phyloP scores from a whole-genome alignment of 2,329 filamentous ascomycete genomes.

The Aspergillus pseudoviridinutans region DNA sequence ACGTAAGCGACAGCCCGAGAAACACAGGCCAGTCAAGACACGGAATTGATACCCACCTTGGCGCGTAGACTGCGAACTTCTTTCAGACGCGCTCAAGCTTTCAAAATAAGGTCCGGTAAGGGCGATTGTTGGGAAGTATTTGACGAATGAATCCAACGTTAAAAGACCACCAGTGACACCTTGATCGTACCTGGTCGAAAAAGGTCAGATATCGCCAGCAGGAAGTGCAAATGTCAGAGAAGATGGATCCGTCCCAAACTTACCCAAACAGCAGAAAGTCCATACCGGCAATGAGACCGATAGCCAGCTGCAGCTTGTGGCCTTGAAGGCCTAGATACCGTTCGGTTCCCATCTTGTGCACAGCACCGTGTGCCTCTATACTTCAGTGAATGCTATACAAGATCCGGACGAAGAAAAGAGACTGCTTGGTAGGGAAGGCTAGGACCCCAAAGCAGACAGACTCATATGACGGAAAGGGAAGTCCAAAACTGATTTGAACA shows the following conservation, averaged over 20 bases:
- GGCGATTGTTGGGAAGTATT: constrained; percentile 41
- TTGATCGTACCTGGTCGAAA: constrained; percentile 31
- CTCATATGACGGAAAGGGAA: constrained; percentile 3
- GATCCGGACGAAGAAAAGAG: background rate
- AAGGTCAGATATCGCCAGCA: constrained; percentile 11
- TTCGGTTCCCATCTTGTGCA: constrained; percentile 19
- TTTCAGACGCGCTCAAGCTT: constrained; percentile 9
- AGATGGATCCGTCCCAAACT: background rate
- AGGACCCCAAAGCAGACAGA: background rate
- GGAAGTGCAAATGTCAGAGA: background rate
- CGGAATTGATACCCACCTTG: constrained; percentile 24
- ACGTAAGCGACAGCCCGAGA: background rate
- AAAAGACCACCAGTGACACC: constrained; percentile 45
- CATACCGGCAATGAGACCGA: constrained; percentile 43
- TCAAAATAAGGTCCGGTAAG: constrained; percentile 16
- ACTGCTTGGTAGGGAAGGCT: background rate
- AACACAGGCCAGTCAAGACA: background rate
- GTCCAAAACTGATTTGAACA: background rate
- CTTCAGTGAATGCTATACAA: background rate
- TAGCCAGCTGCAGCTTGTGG: constrained; percentile 39
- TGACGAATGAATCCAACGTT: constrained; percentile 38
- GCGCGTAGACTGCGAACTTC: constrained; percentile 31
- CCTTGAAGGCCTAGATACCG: constrained; percentile 41
- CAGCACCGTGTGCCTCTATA: background rate
- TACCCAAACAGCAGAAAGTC: constrained; percentile 35